Percentiles rank a stretch among this genome's conserved stretches.
These are phyloP conservation scores for Microdochium paspali DNA, from an alignment of 2,329 filamentous ascomycete genomes.

Conservation along the genomic window DNA sequence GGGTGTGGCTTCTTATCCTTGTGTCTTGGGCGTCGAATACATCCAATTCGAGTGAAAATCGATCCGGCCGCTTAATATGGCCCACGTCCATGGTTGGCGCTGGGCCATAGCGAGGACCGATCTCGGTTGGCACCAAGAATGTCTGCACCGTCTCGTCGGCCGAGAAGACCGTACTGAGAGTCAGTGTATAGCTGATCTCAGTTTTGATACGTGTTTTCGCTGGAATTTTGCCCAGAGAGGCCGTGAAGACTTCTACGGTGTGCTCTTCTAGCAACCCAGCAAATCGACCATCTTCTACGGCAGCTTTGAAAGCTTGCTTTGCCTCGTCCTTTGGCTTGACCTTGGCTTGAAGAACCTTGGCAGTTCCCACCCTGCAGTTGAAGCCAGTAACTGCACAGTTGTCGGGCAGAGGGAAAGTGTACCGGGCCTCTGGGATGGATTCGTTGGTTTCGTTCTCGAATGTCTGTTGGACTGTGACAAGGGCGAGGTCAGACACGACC, in stretches of 20 bases:
- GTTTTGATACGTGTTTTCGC: constrained; percentile 12
- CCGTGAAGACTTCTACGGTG: constrained; percentile 16
- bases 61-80: neutral
- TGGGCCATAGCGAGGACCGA: constrained; percentile 15
- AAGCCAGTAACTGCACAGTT: constrained; percentile 16
- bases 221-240: constrained; percentile 15
- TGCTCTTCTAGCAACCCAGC: constrained; percentile 14
- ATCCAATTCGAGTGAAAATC: neutral
- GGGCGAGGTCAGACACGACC: constrained; percentile 14
- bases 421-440: constrained; percentile 13
- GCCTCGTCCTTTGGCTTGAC: constrained; percentile 13
- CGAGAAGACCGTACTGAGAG: constrained; percentile 13
- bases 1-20: neutral
- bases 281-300: constrained; percentile 1
- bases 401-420: constrained; percentile 15
- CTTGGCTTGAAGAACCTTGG: constrained; percentile 10
- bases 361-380: constrained; percentile 12
- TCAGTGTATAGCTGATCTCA: constrained; percentile 12
- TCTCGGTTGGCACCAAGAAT: constrained; percentile 14
- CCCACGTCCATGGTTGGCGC: neutral
- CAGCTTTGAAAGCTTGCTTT: constrained; percentile 5
- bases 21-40: neutral
- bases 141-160: constrained; percentile 9
- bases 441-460: constrained; percentile 15
- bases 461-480: constrained; percentile 11